Percentiles rank a stretch among this genome's conserved stretches.
These are phyloP conservation scores for Yamagishiella unicocca DNA, from an alignment of 139 green algal species.

Conservation along the genomic window DNA sequence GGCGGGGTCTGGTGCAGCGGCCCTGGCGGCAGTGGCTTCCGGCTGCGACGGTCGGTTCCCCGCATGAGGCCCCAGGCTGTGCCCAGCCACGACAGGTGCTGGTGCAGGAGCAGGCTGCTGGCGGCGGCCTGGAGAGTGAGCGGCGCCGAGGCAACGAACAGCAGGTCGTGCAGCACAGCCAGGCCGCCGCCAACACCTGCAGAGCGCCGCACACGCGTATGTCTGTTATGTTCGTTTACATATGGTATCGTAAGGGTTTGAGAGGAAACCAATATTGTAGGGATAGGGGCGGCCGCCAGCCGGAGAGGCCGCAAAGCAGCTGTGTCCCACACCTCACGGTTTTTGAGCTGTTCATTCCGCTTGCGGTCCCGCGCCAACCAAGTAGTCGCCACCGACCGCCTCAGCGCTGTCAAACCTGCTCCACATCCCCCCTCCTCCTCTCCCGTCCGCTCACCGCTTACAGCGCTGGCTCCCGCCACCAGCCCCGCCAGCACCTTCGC, in stretches of 20 bases:
- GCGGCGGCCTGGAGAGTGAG: conserved; percentile 23
- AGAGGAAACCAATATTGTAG: too few relatives aligned
- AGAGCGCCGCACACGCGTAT: too few relatives aligned
- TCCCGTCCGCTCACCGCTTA: background rate
- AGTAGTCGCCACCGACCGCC: too few relatives aligned
- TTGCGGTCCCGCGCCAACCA: too few relatives aligned
- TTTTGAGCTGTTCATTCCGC: too few relatives aligned
- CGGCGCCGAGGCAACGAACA: conserved; percentile 41
- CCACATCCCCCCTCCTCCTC: background rate
- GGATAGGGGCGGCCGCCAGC: too few relatives aligned
- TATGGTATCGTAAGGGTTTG: too few relatives aligned
- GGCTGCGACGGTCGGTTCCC: conserved; percentile 3
- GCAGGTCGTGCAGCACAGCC: conserved; percentile 40
- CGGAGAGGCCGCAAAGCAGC: too few relatives aligned
- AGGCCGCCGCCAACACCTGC: conserved; percentile 39
- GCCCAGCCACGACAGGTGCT: conserved; percentile 47
- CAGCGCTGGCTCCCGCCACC: background rate
- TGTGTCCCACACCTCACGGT: too few relatives aligned
- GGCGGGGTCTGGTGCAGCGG: background rate
- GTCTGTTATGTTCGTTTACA: too few relatives aligned
- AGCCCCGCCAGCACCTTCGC: background rate
- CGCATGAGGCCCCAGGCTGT: conserved; percentile 58
- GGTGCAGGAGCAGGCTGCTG: background rate
- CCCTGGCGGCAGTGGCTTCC: background rate
- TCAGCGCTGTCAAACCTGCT: too few relatives aligned